A percentile compares a stretch with the other conserved stretches of the same genome.
Conservation (phyloP, 2,329 filamentous ascomycete species). For the Aureobasidium vineae region DNA sequence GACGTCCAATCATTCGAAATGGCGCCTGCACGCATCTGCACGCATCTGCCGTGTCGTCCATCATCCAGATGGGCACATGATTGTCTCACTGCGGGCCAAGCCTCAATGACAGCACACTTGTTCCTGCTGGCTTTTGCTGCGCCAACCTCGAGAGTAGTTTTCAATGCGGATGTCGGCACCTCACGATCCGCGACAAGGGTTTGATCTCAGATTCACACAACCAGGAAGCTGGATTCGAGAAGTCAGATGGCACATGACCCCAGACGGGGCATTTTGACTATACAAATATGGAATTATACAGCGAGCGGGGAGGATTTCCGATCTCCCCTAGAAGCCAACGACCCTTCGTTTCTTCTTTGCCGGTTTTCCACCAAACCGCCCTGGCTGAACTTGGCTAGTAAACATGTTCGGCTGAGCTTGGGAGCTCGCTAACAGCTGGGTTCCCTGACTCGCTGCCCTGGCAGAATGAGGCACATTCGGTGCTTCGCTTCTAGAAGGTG, state of each 20-base stretch:
- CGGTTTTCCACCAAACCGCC: slow-evolving; percentile 39
- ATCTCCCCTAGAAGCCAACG: slow-evolving; percentile 37
- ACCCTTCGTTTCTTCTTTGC: slow-evolving; percentile 47
- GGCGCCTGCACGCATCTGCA: background rate
- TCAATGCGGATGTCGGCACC: slow-evolving; percentile 7
- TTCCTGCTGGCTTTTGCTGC: background rate
- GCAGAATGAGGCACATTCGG: slow-evolving; percentile 4
- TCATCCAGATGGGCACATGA: slow-evolving; percentile 7
- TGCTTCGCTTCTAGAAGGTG: slow-evolving; percentile 24
- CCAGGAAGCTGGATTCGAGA: slow-evolving; percentile 7
- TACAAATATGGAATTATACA: slow-evolving; percentile 17
- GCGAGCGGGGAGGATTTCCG: slow-evolving; percentile 1
- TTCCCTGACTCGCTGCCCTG: slow-evolving; percentile 26
- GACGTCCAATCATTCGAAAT: slow-evolving; percentile 12
- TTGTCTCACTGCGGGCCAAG: slow-evolving; percentile 11
- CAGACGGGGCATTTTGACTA: background rate
- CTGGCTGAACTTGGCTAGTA: slow-evolving; percentile 38
- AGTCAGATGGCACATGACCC: slow-evolving; percentile 3
- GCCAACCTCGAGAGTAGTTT: background rate
- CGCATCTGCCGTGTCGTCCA: slow-evolving; percentile 9
- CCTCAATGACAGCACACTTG: slow-evolving; percentile 23
- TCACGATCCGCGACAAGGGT: slow-evolving; percentile 7
- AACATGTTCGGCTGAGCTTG: slow-evolving; percentile 25
- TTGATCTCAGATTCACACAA: background rate
- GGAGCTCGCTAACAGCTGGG: slow-evolving; percentile 23